phyloP scores from a whole-genome alignment of 345 rosid genomes.

The Aquilaria sinensis region DNA sequence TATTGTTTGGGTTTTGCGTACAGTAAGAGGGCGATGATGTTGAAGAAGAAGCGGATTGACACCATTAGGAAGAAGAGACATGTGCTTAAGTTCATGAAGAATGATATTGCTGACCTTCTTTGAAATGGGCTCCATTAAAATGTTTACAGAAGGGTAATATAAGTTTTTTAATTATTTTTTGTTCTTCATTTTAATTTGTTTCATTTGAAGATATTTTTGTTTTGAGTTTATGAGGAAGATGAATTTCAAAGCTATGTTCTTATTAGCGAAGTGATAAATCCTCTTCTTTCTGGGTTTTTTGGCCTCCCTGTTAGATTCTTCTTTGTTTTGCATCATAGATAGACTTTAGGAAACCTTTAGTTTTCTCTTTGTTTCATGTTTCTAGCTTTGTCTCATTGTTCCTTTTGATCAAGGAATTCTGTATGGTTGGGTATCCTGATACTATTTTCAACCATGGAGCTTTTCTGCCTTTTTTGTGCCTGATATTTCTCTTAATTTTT shows the following conservation, averaged over 20 bases:
- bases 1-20: background rate
- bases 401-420: too few species aligned
- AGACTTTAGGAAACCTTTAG: too few species aligned
- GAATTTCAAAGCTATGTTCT: too few species aligned
- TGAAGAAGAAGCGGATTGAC: conserved; percentile 56
- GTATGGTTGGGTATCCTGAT: too few species aligned
- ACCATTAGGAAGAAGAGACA: conserved; percentile 62
- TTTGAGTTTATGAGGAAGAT: too few species aligned
- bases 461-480: too few species aligned
- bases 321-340: background rate
- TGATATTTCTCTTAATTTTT: too few species aligned
- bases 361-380: background rate
- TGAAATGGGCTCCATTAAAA: conserved; percentile 45
- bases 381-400: conserved; percentile 10
- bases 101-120: conserved; percentile 81
- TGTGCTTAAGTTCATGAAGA: conserved; percentile 57
- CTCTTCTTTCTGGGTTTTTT: conserved; percentile 3
- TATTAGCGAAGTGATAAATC: background rate
- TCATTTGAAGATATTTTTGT: too few species aligned
- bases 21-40: conserved; percentile 61
- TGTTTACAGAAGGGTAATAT: conserved; percentile 72
- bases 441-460: too few species aligned
- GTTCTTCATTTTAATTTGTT: background rate
- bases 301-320: background rate
- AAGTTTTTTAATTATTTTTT: background rate